Evolutionary conservation across 106 monocot genomes (phyloP), one percentile per base, ranked within the genome.

Genomic region (Posidonia australis): DNA sequence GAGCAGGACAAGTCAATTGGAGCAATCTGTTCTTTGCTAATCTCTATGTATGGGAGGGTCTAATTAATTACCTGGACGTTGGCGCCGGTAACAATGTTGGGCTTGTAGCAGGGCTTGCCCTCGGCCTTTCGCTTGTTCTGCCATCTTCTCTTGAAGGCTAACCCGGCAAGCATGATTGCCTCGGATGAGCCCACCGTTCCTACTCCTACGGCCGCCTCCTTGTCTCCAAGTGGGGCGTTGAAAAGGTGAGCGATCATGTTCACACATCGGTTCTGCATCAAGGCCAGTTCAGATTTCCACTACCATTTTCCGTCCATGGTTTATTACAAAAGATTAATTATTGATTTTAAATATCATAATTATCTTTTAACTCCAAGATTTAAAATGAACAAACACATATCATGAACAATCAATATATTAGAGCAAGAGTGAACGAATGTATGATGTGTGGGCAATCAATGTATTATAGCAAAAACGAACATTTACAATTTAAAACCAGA

Each of bases 61-160:
- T n/a, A 31, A 14, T 18, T 13, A 36, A 30, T 41, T 44, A 72
- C 72, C 22, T 73, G 72, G 63, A 73, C 72, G 45, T 73, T 73
- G 24, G 72, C 72, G n/a, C 72, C 64, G 65, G 72, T 65, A 45
- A 73, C 72, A 18, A 73, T 64, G 56, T 73, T 73, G 65, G 72
- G 72, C 55, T 73, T 73, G 57, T 65, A 64, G 29, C 11, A 57
- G 46, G 72, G 72, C 45, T 46, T 65, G 3, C 57, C 47, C n/a
- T 44, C 48, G 3, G 54, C 72, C 65, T 47, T 73, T 51, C 16
- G 64, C 54, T 43, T 73, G 56, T 73, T 73, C 65, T 73, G 72
- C 72, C 72, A 73, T 63, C 46, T 73, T 19, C 72, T 51, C 72
- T 73, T 73, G 72, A 73, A 73, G 28, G 72, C 72, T 55, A 73